Conservation (phyloP, 2,329 filamentous ascomycete genomes). For the Aureobasidium musti region DNA sequence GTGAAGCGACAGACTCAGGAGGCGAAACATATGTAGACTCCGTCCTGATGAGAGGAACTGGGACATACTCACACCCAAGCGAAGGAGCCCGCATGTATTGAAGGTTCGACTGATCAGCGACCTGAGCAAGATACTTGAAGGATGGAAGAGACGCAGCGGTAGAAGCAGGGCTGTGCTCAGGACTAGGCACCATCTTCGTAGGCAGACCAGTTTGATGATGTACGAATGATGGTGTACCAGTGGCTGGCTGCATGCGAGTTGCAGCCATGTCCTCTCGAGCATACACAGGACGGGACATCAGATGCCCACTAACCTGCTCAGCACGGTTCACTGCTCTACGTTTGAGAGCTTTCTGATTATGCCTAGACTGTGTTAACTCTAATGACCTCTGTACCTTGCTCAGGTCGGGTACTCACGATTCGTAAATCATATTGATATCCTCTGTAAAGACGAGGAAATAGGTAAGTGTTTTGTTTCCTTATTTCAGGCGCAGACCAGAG, state of each 20-base stretch:
- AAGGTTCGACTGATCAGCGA: not conserved
- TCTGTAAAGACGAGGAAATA: not conserved
- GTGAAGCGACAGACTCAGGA: not conserved
- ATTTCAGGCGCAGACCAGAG: not conserved
- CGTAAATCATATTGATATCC: not conserved
- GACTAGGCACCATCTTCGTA: not conserved
- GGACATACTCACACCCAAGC: not conserved
- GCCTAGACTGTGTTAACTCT: not conserved
- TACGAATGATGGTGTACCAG: not conserved
- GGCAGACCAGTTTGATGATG: not conserved
- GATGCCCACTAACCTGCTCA: not conserved
- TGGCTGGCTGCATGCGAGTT: not conserved
- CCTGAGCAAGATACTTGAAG: not conserved
- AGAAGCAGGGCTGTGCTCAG: not conserved
- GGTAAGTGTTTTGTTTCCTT: not conserved
- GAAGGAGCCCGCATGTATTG: slow-evolving; percentile 4
- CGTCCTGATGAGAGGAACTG: not conserved
- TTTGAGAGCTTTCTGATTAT: not conserved
- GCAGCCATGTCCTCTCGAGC: not conserved
- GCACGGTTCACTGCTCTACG: not conserved
- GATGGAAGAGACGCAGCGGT: not conserved
- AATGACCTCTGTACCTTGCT: too few species aligned
- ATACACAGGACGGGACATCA: not conserved
- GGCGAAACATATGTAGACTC: slow-evolving; percentile 1
- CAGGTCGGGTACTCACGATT: not conserved